Conservation (phyloP, 1,139 yeast species). For the Saccharomyces hybrid region DNA sequence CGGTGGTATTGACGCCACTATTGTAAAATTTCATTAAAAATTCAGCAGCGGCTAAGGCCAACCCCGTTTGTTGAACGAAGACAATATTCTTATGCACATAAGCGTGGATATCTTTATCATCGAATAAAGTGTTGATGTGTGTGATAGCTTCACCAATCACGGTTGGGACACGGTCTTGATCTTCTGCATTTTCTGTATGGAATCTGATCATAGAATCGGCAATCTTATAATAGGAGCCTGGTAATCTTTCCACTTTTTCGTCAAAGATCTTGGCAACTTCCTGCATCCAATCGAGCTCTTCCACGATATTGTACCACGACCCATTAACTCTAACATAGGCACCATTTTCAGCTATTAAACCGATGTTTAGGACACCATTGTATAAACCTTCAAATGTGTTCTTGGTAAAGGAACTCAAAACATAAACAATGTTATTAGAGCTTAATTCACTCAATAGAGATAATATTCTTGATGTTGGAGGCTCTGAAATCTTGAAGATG, state of each 20-base stretch:
- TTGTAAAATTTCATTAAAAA: slow-evolving; percentile 33
- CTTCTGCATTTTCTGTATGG: no score
- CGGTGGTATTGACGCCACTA: slow-evolving; percentile 4
- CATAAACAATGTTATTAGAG: slow-evolving; percentile 55
- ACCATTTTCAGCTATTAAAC: slow-evolving; percentile 83
- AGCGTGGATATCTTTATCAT: slow-evolving; percentile 64
- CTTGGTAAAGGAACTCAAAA: slow-evolving; percentile 56
- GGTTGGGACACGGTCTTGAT: slow-evolving; percentile 41
- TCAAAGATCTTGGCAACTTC: no score
- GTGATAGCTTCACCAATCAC: slow-evolving; percentile 76
- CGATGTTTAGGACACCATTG: slow-evolving; percentile 57
- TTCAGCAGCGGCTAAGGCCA: slow-evolving; percentile 45
- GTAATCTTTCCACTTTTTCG: no score
- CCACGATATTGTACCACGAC: slow-evolving; percentile 58
- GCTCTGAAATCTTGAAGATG: slow-evolving; percentile 43
- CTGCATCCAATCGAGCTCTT: slow-evolving; percentile 38
- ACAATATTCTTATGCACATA: slow-evolving; percentile 58
- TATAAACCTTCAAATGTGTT: slow-evolving; percentile 57
- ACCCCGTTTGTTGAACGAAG: slow-evolving; percentile 51
- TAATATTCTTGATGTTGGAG: slow-evolving; percentile 43
- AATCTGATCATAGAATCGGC: no score
- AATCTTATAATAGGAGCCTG: no score
- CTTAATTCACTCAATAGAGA: slow-evolving; percentile 43
- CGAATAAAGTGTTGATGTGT: slow-evolving; percentile 69
- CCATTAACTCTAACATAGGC: slow-evolving; percentile 47